Base-by-base conservation (phyloP, 2,329 filamentous ascomycete species). In the Ophiocordyceps camponoti-rufipedis region DNA sequence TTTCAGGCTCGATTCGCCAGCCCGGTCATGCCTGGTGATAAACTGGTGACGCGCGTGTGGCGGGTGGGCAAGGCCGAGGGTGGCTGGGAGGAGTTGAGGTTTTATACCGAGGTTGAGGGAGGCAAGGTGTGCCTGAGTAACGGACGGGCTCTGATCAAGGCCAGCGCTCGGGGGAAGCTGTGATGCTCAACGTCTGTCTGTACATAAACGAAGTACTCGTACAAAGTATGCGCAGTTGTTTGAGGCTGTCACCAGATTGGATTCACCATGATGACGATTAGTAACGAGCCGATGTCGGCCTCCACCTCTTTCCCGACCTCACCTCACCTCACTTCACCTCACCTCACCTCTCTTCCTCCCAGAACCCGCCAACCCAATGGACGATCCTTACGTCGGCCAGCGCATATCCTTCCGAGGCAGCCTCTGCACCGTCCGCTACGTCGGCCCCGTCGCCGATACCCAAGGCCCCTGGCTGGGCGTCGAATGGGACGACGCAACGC, bases 81-180 rank as follows among this genome's bases (percentile, higher is more conserved):
- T 41, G 72, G 64, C 1, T 93, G 75, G 64, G 86, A 94, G 63
- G 87, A 94, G 62, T 67, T 94, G 44, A 71, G 85, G 42, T 95
- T 94, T 58, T 70, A 80, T 45, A 85, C 83, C 1, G 74, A 75
- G 59, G 79, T 94, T 28, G 81, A 82, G 54, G 78, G 80, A 31
- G 85, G 84, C 31, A 93, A 91, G 71, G 78, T 87, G 16, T 85
- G 85, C 49, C 66, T 95, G 62, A 91, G 79, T 64, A 94, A 95
- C 61, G 88, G 88, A 5, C 71, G 86, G 47, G 85, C 85, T 28
- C 61, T 89, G 58, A 75, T 95, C 56, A 85, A 75, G 71, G 67
- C 75, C 48, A 71, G 65, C 8, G 59, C 62, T 42, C 76, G 74
- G 68, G 75, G 71, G 61, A 84, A 81, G 68, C 63, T 84, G 60